A percentile compares a stretch with the other conserved stretches of the same genome.
Conservation (phyloP, 768 basidiomycete genomes). For the Calvatia gigantea region DNA sequence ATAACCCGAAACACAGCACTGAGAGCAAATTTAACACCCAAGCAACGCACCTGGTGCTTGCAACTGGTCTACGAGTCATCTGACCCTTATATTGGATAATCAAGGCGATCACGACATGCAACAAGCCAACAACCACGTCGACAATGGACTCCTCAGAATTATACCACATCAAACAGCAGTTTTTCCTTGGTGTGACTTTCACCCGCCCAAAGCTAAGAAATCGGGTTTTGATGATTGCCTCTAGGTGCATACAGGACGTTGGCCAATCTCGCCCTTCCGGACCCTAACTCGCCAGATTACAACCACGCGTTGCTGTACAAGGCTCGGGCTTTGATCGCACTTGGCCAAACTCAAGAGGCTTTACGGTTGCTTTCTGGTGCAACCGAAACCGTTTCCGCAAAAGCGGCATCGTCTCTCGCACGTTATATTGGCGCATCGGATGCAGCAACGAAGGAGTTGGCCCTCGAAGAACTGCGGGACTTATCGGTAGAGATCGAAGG, state of each 20-base stretch:
- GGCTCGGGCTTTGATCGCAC: constrained; percentile 74
- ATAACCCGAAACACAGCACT: too few species aligned
- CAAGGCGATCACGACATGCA: too few species aligned
- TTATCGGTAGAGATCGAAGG: constrained; percentile 83
- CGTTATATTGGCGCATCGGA: constrained; percentile 51
- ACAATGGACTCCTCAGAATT: constrained; percentile 31
- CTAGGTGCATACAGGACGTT: constrained; percentile 70
- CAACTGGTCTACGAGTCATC: too few species aligned
- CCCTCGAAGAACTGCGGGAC: constrained; percentile 81
- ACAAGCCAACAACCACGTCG: not conserved
- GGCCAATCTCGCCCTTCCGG: constrained; percentile 50
- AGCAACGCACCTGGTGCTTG: too few species aligned
- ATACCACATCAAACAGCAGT: constrained; percentile 50
- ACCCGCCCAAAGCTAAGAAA: not conserved
- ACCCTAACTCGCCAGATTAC: constrained; percentile 61
- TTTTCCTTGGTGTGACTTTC: constrained; percentile 54
- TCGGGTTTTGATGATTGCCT: not conserved
- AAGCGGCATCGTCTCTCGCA: constrained; percentile 73
- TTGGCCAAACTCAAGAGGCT: constrained; percentile 55
- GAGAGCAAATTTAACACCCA: too few species aligned
- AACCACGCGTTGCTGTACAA: constrained; percentile 67
- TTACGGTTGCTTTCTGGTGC: constrained; percentile 52
- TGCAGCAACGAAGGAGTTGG: constrained; percentile 45
- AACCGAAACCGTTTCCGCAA: constrained; percentile 63
- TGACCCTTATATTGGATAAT: not conserved